phyloP scores from a whole-genome alignment of 2,329 filamentous ascomycete species.

The Zymoseptoria ardabiliae region DNA sequence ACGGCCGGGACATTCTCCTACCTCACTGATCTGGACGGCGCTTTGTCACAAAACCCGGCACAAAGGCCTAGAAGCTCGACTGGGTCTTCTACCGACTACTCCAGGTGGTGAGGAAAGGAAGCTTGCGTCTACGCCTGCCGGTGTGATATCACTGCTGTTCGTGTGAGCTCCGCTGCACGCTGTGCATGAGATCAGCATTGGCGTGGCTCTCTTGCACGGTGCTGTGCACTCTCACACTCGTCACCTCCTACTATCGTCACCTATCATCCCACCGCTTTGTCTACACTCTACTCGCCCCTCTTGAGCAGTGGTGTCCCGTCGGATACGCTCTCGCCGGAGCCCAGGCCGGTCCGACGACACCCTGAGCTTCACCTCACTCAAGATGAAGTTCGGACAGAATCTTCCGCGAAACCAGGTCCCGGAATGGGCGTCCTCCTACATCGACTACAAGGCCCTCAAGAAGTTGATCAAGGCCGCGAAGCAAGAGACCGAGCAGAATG shows the following conservation, averaged over 20 bases:
- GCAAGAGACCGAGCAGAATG: slow-evolving; percentile 32
- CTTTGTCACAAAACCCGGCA: background rate
- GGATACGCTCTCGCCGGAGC: background rate
- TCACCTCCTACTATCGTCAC: background rate
- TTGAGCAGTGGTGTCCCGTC: background rate
- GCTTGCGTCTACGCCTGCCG: background rate
- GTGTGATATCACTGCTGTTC: background rate
- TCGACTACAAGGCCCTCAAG: slow-evolving; percentile 88
- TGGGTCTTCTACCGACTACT: background rate
- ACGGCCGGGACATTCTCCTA: background rate
- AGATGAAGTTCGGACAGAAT: slow-evolving; percentile 42
- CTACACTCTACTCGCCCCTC: background rate
- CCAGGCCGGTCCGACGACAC: background rate
- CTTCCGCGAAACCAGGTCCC: slow-evolving; percentile 77
- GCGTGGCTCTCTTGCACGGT: background rate
- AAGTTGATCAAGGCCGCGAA: slow-evolving; percentile 83
- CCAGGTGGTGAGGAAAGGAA: background rate
- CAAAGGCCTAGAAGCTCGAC: background rate
- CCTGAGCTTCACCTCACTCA: background rate
- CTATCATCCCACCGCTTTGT: background rate
- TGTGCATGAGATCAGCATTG: background rate
- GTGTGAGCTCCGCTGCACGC: background rate
- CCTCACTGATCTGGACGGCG: background rate
- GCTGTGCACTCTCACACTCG: background rate
- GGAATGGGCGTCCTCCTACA: slow-evolving; percentile 77